These are phyloP conservation scores for Solanum gandarillasii DNA, from an alignment of 257 asterid species.

Conservation along the genomic window DNA sequence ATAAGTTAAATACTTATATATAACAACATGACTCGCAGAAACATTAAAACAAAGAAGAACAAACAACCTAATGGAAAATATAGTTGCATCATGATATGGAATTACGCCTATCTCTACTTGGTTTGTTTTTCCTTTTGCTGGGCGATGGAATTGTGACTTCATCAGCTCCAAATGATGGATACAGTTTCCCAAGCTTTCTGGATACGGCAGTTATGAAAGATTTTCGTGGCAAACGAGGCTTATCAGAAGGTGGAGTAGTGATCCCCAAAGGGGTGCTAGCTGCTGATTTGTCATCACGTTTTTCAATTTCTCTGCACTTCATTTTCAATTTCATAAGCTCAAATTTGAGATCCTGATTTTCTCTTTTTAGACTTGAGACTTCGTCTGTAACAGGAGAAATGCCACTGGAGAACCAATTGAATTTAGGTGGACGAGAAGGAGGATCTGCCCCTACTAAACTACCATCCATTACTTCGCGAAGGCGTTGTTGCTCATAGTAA, in stretches of 20 bases:
- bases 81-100: slow-evolving; percentile 50
- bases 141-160: slow-evolving; percentile 10
- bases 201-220: slow-evolving; percentile 68
- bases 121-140: slow-evolving; percentile 32
- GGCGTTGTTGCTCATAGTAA: slow-evolving; percentile 84
- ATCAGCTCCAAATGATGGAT: slow-evolving; percentile 20
- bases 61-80: neutral
- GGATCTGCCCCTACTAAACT: slow-evolving; percentile 15
- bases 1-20: neutral
- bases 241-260: slow-evolving; percentile 23
- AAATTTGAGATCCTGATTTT: slow-evolving; percentile 62
- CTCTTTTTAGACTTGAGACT: slow-evolving; percentile 31
- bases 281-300: slow-evolving; percentile 13
- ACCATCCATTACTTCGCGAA: slow-evolving; percentile 48
- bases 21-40: neutral
- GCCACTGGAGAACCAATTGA: slow-evolving; percentile 13
- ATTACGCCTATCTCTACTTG: slow-evolving; percentile 52
- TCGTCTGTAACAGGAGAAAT: slow-evolving; percentile 28
- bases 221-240: slow-evolving; percentile 51
- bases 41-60: neutral
- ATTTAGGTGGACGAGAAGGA: slow-evolving; percentile 23
- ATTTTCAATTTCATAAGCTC: slow-evolving; percentile 53
- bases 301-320: slow-evolving; percentile 47
- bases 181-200: slow-evolving; percentile 44
- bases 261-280: slow-evolving; percentile 21